Evolutionary conservation across 768 basidiomycete genomes (phyloP), one percentile per base, ranked within the genome.

Genomic region (Lentinula aciculospora): DNA sequence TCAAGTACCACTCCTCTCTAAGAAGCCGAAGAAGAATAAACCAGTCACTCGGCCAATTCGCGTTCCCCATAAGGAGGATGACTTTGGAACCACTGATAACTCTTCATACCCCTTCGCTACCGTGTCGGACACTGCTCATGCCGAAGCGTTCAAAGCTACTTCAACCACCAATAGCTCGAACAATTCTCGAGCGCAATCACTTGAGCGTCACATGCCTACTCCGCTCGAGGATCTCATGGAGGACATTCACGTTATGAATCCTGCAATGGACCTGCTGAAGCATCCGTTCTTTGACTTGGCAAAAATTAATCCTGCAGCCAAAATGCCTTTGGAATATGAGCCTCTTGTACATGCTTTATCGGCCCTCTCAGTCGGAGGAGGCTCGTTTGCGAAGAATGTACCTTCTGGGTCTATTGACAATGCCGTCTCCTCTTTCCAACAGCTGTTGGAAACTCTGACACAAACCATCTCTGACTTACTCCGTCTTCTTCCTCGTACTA

Each of bases 341-440:
- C 90, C 92, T 31, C 73, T 94, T 47, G 91, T 92, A 1, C 89
- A 92, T 65, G 92, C 92, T 1, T 71, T 94, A 27, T 92, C 92
- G 7, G 89, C 92, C 12, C 74, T 94, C 34, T 93, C 92, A 1
- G 88, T 91, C 13, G 89, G 89, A 2, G 88, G 91, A 9, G 88
- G 89, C 8, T 90, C 89, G 6, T 92, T 92, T 64, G 85, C 89
- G 36, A 86, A 84, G 62, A 89, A 84, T 63, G 85, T 92, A 75
- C 89, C 92, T 15, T 85, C 89, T 5, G 88, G 89, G 10, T 89
- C 90, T n/a, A 92, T 93, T 66, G 92, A 94, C 68, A 89, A 91
- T 31, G 91, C 92, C 1, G 90, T 94, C 28, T 88, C 89, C 3
- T 92, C 91, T 13, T 94, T 94, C 74, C 91, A 94, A 63, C 90